A percentile compares a stretch with the other conserved stretches of the same genome.
phyloP scores from a whole-genome alignment of 495 filamentous ascomycete species.

The Astrothelium macrocarpum region DNA sequence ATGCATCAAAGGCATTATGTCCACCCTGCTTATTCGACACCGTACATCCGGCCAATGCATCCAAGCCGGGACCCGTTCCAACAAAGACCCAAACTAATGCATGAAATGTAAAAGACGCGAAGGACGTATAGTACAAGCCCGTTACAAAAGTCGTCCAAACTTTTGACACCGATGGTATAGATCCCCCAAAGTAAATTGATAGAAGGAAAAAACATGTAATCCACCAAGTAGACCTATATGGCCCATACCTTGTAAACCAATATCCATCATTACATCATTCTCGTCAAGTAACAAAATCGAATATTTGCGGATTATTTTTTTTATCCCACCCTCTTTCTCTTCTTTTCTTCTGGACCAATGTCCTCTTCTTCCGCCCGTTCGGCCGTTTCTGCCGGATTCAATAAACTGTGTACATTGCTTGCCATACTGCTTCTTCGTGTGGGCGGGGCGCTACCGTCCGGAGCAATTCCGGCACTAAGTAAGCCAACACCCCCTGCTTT shows the following conservation, averaged over 20 bases:
- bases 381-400: conserved; percentile 79
- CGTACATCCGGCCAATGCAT: not conserved
- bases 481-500: conserved; percentile 15
- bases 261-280: conserved; percentile 3
- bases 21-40: not conserved
- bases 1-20: not conserved
- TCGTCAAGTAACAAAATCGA: not conserved
- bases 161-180: conserved; percentile 5
- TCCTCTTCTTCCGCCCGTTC: conserved; percentile 66
- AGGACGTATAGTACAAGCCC: not conserved
- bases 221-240: not conserved
- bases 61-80: not conserved
- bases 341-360: conserved; percentile 26
- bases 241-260: not conserved
- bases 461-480: conserved; percentile 20
- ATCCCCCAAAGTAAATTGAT: not conserved
- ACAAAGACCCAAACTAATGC: not conserved
- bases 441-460: conserved; percentile 41
- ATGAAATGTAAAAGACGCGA: not conserved
- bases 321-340: conserved; percentile 27
- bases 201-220: not conserved
- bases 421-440: conserved; percentile 66
- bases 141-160: not conserved
- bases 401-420: conserved; percentile 62
- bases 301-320: not conserved